Conservation (phyloP, 106 monocot species). For the Acorus gramineus region DNA sequence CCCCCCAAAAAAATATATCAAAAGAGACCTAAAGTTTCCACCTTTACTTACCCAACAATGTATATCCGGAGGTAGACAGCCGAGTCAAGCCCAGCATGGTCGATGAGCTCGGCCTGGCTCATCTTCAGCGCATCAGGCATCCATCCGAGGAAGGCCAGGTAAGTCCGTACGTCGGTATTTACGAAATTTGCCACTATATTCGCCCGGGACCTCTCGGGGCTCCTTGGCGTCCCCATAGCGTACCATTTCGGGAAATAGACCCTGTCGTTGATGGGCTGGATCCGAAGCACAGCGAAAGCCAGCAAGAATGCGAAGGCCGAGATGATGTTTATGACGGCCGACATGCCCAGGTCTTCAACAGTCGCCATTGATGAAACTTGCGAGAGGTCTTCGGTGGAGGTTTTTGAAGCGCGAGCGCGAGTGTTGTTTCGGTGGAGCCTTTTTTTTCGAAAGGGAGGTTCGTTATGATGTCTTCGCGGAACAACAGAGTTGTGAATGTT, state of each 20-base stretch:
- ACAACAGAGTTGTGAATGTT: too few relatives aligned
- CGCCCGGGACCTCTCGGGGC: slow-evolving; percentile 15
- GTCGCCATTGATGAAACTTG: slow-evolving; percentile 50
- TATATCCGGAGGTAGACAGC: slow-evolving; percentile 85
- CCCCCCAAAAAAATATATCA: neutral
- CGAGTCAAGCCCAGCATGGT: slow-evolving; percentile 90
- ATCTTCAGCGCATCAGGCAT: slow-evolving; percentile 77
- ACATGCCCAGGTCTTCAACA: slow-evolving; percentile 66
- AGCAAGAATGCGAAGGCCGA: slow-evolving; percentile 59
- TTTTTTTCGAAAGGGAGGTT: too few relatives aligned
- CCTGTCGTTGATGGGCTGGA: slow-evolving; percentile 75
- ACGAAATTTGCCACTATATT: slow-evolving; percentile 49
- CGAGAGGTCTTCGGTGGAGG: neutral
- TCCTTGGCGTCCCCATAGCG: slow-evolving; percentile 29
- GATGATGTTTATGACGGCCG: slow-evolving; percentile 79
- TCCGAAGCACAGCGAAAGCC: slow-evolving; percentile 68
- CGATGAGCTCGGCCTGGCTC: slow-evolving; percentile 63
- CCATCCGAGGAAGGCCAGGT: slow-evolving; percentile 77
- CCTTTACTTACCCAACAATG: slow-evolving; percentile 69
- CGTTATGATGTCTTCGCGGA: too few relatives aligned
- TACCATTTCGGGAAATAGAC: slow-evolving; percentile 91
- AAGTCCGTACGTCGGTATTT: slow-evolving; percentile 57
- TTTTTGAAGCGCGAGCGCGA: neutral
- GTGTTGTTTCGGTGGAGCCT: too few relatives aligned
- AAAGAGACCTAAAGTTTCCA: neutral